phyloP scores from a whole-genome alignment of 208 protist genomes.

The Trypanosoma conorhini region DNA sequence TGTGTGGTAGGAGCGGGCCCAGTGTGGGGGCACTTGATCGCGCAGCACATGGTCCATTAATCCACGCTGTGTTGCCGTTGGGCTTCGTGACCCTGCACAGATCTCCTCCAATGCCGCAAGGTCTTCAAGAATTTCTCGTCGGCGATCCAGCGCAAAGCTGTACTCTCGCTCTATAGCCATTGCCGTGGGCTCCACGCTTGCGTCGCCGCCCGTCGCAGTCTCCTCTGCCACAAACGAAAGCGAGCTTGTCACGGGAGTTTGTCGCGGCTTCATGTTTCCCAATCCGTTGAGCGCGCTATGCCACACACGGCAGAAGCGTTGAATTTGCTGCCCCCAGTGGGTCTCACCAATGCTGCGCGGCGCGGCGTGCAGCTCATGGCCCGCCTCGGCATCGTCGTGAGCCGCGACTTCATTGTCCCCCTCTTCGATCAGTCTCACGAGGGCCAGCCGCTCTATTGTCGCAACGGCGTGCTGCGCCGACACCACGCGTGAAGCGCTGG shows the following conservation, averaged over 20 bases:
- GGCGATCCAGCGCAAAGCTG: constrained; percentile 13
- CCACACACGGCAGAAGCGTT: constrained; percentile 44
- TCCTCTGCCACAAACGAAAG: not conserved
- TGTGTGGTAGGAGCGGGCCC: constrained; percentile 57
- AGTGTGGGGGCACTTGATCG: constrained; percentile 84
- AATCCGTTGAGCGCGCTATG: not conserved
- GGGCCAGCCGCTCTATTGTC: constrained; percentile 67
- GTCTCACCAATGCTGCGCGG: constrained; percentile 29
- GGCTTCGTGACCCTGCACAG: constrained; percentile 51
- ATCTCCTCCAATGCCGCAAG: constrained; percentile 5
- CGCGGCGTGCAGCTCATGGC: not conserved
- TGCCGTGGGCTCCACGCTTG: constrained; percentile 9
- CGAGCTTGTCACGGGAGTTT: not conserved
- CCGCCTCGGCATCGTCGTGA: not conserved
- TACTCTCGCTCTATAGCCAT: constrained; percentile 30
- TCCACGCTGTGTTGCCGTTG: constrained; percentile 85
- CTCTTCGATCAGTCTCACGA: constrained; percentile 71
- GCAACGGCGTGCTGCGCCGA: constrained; percentile 50
- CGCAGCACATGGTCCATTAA: constrained; percentile 84
- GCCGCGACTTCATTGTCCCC: constrained; percentile 1
- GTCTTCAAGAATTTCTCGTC: constrained; percentile 20
- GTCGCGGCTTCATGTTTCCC: not conserved
- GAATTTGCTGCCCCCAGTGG: constrained; percentile 54
- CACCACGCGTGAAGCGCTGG: constrained; percentile 86
- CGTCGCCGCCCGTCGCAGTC: not conserved